Evolutionary conservation across 1,139 yeast genomes (phyloP).

Genomic region (Kurtzmaniella quercitrusa): DNA sequence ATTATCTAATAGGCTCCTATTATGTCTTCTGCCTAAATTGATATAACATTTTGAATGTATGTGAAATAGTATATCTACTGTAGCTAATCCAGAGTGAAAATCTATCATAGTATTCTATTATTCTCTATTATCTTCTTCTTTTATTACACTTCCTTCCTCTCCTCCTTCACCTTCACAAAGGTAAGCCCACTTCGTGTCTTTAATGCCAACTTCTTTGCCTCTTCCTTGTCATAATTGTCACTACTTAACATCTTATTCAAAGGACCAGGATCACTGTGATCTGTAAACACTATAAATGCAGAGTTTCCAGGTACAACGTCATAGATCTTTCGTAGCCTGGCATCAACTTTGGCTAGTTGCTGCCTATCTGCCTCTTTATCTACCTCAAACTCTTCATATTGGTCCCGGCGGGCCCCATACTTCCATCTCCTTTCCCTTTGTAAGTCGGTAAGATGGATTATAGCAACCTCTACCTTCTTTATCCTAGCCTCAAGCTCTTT

Average conservation of each 20-base stretch:
- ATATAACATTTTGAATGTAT: too few species aligned
- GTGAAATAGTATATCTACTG: too few species aligned
- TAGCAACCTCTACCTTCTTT: conserved; percentile 41
- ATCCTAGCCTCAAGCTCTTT: conserved; percentile 32
- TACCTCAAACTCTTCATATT: conserved; percentile 16
- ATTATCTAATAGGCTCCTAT: too few species aligned
- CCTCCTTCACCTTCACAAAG: conserved; percentile 33
- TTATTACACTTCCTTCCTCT: too few species aligned
- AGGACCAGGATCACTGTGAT: conserved; percentile 56
- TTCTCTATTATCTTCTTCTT: too few species aligned
- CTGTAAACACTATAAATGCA: conserved; percentile 57
- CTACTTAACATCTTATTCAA: conserved; percentile 45
- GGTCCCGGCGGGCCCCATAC: conserved; percentile 11
- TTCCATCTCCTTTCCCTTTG: conserved; percentile 39
- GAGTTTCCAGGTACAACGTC: conserved; percentile 54
- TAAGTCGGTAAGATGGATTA: conserved; percentile 56
- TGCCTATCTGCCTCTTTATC: not conserved
- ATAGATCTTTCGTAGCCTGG: conserved; percentile 47
- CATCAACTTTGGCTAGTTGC: conserved; percentile 26
- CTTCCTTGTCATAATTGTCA: conserved; percentile 31
- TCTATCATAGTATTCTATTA: too few species aligned
- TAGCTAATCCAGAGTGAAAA: too few species aligned
- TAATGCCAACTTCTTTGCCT: conserved; percentile 35
- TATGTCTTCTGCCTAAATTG: too few species aligned
- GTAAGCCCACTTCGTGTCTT: conserved; percentile 55